Evolutionary conservation across 2,329 filamentous ascomycete genomes (phyloP), one percentile per base, ranked within the genome.

Genomic region (Alternaria sp.): DNA sequence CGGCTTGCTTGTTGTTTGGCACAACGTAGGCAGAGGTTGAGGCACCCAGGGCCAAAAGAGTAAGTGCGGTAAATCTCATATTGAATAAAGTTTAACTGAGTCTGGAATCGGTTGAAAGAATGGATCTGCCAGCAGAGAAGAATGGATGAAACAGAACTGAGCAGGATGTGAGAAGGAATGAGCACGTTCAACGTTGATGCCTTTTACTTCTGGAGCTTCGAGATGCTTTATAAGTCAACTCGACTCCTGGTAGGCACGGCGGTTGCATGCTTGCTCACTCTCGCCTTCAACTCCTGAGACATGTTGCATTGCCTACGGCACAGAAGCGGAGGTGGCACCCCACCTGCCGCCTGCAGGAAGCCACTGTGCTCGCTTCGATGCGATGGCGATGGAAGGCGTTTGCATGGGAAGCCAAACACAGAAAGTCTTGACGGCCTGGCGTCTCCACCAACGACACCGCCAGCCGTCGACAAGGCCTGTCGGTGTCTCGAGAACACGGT

Each of bases 21-120:
- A 78, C 74, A 28, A 78, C 76, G 65, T 77, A 77, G 49, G 75
- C 75, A 19, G 70, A 68, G 32, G 73, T 67, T 13, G 73, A 72
- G 53, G 74, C 75, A 69, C 74, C 73, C 13, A 78, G 68, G 65
- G 73, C 75, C 62, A 77, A 69, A 44, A 78, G 70, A 56, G 74
- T 65, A 61, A 77, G 46, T 44, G 66, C 67, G 32, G 72, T 62
- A 62, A 78, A 70, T 65, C 63, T 77, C 76, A 78, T 78, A 36
- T 46, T 77, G 69, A 69, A 69, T 58, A 65, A 64, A 59, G 56
- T 59, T 53, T 62, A 62, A 53, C 49, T 60, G 45, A 53, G 58
- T 58, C 63, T 56, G 44, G 13, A 57, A 56, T 62, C 15, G 59
- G 68, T 69, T 25, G 62, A 72, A 67, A 54, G 57, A 69, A 64